Percentiles rank a stretch among this genome's conserved stretches.
These are phyloP conservation scores for Castanea sativa DNA, from an alignment of 306 rosid genomes.

Conservation along the genomic window DNA sequence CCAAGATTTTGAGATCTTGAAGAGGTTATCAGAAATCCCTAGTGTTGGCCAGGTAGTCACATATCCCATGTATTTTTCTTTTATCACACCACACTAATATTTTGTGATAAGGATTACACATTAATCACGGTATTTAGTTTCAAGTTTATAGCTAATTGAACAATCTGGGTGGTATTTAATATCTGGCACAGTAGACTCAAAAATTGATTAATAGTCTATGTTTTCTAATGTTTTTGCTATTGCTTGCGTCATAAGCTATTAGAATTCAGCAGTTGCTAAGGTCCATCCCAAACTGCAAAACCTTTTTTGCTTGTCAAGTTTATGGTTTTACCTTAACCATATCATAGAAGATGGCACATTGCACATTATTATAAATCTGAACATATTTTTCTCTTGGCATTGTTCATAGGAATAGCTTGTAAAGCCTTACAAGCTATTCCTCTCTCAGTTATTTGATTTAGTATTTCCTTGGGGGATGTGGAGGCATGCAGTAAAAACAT, in stretches of 20 bases:
- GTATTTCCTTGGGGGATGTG: no score
- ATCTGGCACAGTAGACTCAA: background rate
- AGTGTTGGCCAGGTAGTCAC: conserved; percentile 40
- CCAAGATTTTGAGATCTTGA: conserved; percentile 46
- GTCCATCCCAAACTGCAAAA: background rate
- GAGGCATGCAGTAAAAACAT: background rate
- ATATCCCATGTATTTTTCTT: background rate
- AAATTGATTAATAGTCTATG: background rate
- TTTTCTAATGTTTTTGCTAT: background rate
- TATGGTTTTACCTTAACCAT: background rate
- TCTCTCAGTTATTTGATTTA: no score
- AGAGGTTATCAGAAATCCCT: conserved; percentile 30
- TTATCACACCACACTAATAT: background rate
- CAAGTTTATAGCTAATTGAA: background rate
- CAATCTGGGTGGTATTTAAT: background rate
- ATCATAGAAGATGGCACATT: background rate
- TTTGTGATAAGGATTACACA: background rate
- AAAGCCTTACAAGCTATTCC: background rate
- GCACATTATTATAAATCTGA: background rate
- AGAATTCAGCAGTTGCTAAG: background rate
- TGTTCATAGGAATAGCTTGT: background rate
- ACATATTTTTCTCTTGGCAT: background rate
- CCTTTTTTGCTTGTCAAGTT: background rate
- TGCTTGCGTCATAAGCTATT: background rate
- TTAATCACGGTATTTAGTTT: background rate